Evolutionary conservation across 1,284 basidiomycete species (phyloP).

Genomic region (Omphalotus olearius): DNA sequence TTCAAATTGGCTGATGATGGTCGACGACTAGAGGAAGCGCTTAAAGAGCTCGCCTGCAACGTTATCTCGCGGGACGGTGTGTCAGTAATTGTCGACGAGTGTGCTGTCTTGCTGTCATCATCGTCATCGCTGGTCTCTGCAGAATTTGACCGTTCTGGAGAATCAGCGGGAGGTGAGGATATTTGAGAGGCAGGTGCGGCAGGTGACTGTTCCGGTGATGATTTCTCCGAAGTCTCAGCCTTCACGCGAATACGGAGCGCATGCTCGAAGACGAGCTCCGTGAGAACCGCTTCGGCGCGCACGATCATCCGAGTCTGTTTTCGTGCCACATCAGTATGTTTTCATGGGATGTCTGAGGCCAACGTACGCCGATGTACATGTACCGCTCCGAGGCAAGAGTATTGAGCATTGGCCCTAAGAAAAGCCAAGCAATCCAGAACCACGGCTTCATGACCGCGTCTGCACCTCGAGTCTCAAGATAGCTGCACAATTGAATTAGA

Average conservation of each 20-base stretch:
- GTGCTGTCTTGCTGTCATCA: constrained; percentile 14
- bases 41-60: not conserved
- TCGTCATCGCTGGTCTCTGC: constrained; percentile 11
- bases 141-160: not conserved
- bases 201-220: not conserved
- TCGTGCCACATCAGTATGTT: not conserved
- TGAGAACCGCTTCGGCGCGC: constrained; percentile 58
- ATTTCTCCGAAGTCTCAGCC: constrained; percentile 31
- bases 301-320: constrained; percentile 41
- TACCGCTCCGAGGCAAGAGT: constrained; percentile 42
- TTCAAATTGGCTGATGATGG: constrained; percentile 23
- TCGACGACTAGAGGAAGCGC: constrained; percentile 21
- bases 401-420: constrained; percentile 27
- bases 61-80: constrained; percentile 1
- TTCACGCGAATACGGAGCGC: constrained; percentile 65
- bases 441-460: constrained; percentile 36
- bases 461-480: constrained; percentile 38
- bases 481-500: constrained; percentile 22
- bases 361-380: constrained; percentile 39
- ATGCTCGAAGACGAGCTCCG: constrained; percentile 70
- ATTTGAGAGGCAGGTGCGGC: not conserved
- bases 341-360: not conserved
- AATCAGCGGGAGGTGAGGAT: not conserved
- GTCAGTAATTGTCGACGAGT: not conserved
- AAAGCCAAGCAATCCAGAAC: constrained; percentile 38